A percentile compares a stretch with the other conserved stretches of the same genome.
Conservation (phyloP, 2,329 filamentous ascomycete genomes). For the Verruconis gallopava region DNA sequence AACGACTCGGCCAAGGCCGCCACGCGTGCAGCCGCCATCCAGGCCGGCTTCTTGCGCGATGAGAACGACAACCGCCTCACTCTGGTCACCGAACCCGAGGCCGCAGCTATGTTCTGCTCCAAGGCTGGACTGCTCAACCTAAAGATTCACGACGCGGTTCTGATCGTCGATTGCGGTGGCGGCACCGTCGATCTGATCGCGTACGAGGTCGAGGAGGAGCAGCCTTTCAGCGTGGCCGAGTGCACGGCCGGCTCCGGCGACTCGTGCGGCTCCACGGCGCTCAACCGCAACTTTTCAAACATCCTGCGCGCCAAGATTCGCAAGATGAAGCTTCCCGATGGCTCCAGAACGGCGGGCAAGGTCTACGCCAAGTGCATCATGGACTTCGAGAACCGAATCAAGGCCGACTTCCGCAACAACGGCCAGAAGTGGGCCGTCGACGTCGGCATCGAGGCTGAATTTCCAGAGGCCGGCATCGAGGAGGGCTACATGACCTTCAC, state of each 20-base stretch:
- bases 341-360: constrained; percentile 91
- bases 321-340: constrained; percentile 97
- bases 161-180: constrained; percentile 97
- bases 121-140: constrained; percentile 93
- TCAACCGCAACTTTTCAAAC: constrained; percentile 97
- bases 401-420: constrained; percentile 98
- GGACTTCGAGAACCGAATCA: constrained; percentile 99
- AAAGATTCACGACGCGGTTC: constrained; percentile 95
- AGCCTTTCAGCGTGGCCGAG: constrained; percentile 91
- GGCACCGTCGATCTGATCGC: constrained; percentile 98
- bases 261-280: constrained; percentile 92
- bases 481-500: constrained; percentile 99
- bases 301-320: constrained; percentile 94
- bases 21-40: constrained; percentile 87
- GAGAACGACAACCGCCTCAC: constrained; percentile 96
- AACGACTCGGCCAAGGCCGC: constrained; percentile 97
- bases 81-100: constrained; percentile 90
- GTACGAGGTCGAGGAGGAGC: constrained; percentile 96
- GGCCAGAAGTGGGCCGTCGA: constrained; percentile 99
- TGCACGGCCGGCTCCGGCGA: constrained; percentile 96
- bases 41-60: constrained; percentile 90
- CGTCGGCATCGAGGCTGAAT: constrained; percentile 96
- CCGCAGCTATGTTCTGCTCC: constrained; percentile 92
- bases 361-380: constrained; percentile 99
- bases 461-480: constrained; percentile 93